A percentile compares a stretch with the other conserved stretches of the same genome.
phyloP scores from a whole-genome alignment of 495 filamentous ascomycete genomes.

The Penicillium arizonense region DNA sequence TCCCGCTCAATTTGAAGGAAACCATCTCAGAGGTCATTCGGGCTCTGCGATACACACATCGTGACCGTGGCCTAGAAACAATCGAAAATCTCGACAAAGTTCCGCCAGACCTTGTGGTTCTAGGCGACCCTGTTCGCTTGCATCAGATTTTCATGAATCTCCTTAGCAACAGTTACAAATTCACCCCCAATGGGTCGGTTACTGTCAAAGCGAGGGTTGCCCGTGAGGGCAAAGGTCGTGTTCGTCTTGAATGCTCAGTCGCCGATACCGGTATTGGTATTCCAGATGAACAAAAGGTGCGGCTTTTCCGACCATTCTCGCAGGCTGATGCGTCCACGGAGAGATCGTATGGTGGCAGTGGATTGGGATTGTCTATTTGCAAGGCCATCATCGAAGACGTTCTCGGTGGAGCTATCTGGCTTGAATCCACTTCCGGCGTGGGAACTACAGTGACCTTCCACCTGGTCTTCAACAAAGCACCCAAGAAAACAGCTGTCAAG shows the following conservation, averaged over 20 bases:
- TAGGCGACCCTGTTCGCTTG: conserved; percentile 84
- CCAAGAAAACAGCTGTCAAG: conserved; percentile 54
- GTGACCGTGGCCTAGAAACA: conserved; percentile 72
- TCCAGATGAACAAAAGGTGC: conserved; percentile 71
- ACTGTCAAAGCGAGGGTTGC: conserved; percentile 72
- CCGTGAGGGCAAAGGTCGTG: conserved; percentile 63
- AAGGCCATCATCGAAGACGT: conserved; percentile 93
- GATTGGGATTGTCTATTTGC: conserved; percentile 88
- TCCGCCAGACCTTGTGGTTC: conserved; percentile 73
- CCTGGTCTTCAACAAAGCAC: conserved; percentile 76
- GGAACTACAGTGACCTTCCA: conserved; percentile 88
- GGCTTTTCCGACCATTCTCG: conserved; percentile 87
- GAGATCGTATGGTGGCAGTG: conserved; percentile 85
- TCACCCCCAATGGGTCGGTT: conserved; percentile 82
- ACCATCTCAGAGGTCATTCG: conserved; percentile 87
- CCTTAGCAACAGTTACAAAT: conserved; percentile 91
- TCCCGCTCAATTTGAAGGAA: conserved; percentile 79
- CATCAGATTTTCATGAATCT: conserved; percentile 94
- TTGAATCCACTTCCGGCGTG: conserved; percentile 70
- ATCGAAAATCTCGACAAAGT: conserved; percentile 63
- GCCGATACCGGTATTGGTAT: conserved; percentile 90
- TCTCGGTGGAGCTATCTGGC: conserved; percentile 77
- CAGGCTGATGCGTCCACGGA: conserved; percentile 88
- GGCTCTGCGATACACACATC: conserved; percentile 79
- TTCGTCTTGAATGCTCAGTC: conserved; percentile 81